Evolutionary conservation across 768 basidiomycete species (phyloP), one percentile per base, ranked within the genome.

Genomic region (Clathrus columnatus): DNA sequence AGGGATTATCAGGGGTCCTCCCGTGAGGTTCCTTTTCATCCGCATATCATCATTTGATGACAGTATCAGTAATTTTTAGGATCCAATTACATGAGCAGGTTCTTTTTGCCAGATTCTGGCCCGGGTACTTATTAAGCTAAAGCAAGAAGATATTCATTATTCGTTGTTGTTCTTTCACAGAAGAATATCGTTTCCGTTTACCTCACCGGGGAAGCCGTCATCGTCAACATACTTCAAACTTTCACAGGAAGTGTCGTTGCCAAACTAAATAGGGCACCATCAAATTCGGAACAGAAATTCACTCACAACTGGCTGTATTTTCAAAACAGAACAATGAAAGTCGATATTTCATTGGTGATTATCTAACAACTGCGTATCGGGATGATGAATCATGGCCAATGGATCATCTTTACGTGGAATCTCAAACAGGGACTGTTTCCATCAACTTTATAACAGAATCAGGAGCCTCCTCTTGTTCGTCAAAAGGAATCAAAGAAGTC

Each of bases 371-470:
- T 27, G 54, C 44, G 5, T 55, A 47, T 32, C 52, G 60, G 3
- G 58, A 60, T 1, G 62, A 65, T 24, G 63, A 27, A 11, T 59
- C 27, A 18, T 75, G 73, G 74, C 48, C 58, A 21, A 72, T 73
- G 6, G 75, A 76, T 51, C 72, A 75, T 59, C 47, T 75, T 20
- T 55, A 62, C 8, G 61, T 72, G 41, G 69, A 70, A 57, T 61
- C 72, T 36, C 60, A 62, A 30, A 68, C 73, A 57, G 74, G 74
- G 41, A 64, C 61, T 20, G 65, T 76, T 32, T 69, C 62, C 47
- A 61, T 75, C 28, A 63, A 64, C 45, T 76, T 70, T 60, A 69
- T 69, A 21, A 72, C 71, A 50, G 73, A 72, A 50, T n/a, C 36
- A 11, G 36, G 36, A 36, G 36, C n/a, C 36, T 36, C 10, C 36